These are phyloP conservation scores for Pseudogymnoascus sp. DNA, from an alignment of 2,329 filamentous ascomycete genomes.

Conservation along the genomic window DNA sequence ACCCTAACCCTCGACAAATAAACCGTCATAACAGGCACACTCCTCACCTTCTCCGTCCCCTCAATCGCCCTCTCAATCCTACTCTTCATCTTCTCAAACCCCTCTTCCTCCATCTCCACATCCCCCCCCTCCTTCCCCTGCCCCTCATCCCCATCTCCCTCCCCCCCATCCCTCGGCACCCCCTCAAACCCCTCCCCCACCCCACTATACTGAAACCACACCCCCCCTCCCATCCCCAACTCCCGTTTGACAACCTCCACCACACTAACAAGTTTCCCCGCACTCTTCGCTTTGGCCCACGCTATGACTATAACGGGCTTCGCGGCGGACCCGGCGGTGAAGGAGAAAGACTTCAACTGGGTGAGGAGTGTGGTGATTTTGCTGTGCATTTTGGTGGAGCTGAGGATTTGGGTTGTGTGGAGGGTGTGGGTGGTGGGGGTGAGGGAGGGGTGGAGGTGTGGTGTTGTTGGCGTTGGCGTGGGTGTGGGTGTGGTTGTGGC, in stretches of 20 bases:
- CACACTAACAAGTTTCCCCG: conserved; percentile 60
- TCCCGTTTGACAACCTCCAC: conserved; percentile 57
- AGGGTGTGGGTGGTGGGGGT: not conserved
- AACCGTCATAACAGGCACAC: conserved; percentile 49
- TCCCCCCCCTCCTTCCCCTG: conserved; percentile 20
- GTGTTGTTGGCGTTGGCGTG: conserved; percentile 39
- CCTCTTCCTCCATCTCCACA: conserved; percentile 32
- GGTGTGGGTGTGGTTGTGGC: conserved; percentile 49
- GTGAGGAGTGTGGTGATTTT: conserved; percentile 18
- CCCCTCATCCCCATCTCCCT: conserved; percentile 21
- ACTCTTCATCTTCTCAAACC: conserved; percentile 51
- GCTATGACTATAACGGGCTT: conserved; percentile 34
- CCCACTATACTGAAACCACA: conserved; percentile 34
- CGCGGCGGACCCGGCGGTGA: conserved; percentile 13
- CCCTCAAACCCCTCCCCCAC: conserved; percentile 22
- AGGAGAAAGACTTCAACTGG: conserved; percentile 20
- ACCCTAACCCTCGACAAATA: conserved; percentile 49
- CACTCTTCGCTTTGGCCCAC: conserved; percentile 31
- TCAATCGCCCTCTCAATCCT: conserved; percentile 47
- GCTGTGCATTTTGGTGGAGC: not conserved
- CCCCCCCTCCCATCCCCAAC: conserved; percentile 38
- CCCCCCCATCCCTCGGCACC: not conserved
- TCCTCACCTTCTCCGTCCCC: conserved; percentile 38
- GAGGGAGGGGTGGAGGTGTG: not conserved
- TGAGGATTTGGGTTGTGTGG: not conserved